A percentile compares a stretch with the other conserved stretches of the same genome.
phyloP scores from a whole-genome alignment of 2,329 filamentous ascomycete genomes.

The Sarocladiaceae sp. region DNA sequence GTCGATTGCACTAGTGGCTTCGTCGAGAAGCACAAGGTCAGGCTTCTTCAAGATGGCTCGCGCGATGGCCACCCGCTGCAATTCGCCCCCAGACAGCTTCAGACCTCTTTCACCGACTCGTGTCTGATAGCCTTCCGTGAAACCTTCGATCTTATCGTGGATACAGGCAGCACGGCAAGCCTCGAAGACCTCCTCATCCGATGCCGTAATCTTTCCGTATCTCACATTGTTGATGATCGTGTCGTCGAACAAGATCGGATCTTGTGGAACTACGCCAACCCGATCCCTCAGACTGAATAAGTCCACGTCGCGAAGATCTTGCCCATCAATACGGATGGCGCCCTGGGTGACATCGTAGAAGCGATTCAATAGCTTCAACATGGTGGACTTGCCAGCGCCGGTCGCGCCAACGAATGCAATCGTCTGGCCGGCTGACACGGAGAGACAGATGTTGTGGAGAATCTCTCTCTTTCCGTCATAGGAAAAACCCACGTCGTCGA shows the following conservation, averaged over 20 bases:
- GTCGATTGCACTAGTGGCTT: slow-evolving; percentile 74
- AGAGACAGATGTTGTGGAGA: slow-evolving; percentile 49
- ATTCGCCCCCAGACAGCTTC: slow-evolving; percentile 62
- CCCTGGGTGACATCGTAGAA: slow-evolving; percentile 55
- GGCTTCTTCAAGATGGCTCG: slow-evolving; percentile 71
- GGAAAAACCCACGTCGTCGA: slow-evolving; percentile 51
- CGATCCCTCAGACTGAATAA: slow-evolving; percentile 46
- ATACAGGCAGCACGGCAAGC: slow-evolving; percentile 53
- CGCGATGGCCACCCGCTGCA: slow-evolving; percentile 64
- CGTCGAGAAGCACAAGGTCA: slow-evolving; percentile 72
- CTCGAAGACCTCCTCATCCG: slow-evolving; percentile 50
- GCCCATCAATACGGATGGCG: slow-evolving; percentile 50
- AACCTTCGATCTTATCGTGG: slow-evolving; percentile 53
- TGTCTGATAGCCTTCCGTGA: slow-evolving; percentile 27
- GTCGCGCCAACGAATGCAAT: slow-evolving; percentile 58
- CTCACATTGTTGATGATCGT: slow-evolving; percentile 57
- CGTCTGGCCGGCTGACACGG: slow-evolving; percentile 46
- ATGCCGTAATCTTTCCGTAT: slow-evolving; percentile 50
- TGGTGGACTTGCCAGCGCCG: slow-evolving; percentile 55
- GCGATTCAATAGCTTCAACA: slow-evolving; percentile 53
- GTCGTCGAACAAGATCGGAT: slow-evolving; percentile 52
- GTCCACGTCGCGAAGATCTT: slow-evolving; percentile 52
- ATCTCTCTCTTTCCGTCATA: slow-evolving; percentile 57
- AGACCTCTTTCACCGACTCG: slow-evolving; percentile 22
- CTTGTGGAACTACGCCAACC: slow-evolving; percentile 54